Percentiles rank a stretch among this genome's conserved stretches.
These are phyloP conservation scores for Rhizopogon vulgaris DNA, from an alignment of 768 basidiomycete genomes.

Conservation along the genomic window DNA sequence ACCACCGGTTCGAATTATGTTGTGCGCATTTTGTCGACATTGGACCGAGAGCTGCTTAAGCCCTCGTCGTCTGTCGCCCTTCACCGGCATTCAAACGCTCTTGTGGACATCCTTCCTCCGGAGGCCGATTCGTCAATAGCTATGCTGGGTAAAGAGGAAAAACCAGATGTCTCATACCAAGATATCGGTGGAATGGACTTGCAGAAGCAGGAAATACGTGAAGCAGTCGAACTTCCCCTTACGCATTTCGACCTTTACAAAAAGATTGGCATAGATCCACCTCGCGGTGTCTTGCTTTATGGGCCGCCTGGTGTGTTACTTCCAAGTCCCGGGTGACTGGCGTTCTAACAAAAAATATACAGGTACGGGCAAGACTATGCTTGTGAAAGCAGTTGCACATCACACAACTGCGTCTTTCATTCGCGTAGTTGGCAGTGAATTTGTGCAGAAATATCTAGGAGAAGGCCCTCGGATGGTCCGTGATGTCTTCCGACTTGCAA, in stretches of 20 bases:
- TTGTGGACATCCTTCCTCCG: constrained; percentile 96
- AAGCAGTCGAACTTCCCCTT: constrained; percentile 94
- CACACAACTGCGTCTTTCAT: constrained; percentile 98
- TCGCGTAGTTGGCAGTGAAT: constrained; percentile 96
- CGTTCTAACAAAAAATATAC: constrained; percentile 5
- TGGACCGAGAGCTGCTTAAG: constrained; percentile 95
- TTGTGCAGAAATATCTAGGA: constrained; percentile 98
- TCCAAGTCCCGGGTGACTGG: neutral
- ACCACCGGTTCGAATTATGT: constrained; percentile 99
- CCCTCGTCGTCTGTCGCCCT: constrained; percentile 97
- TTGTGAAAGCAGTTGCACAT: constrained; percentile 98
- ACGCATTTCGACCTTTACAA: constrained; percentile 98
- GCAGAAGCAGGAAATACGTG: constrained; percentile 98
- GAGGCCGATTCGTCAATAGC: constrained; percentile 97
- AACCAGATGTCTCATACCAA: constrained; percentile 87
- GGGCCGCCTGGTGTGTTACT: constrained; percentile 80
- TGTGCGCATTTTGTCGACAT: constrained; percentile 91
- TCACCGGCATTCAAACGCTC: constrained; percentile 96
- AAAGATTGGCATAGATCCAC: constrained; percentile 99
- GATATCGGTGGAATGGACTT: constrained; percentile 97
- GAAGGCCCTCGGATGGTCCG: constrained; percentile 99
- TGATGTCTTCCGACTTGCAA: constrained; percentile 95
- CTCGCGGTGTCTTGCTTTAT: constrained; percentile 92
- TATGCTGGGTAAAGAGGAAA: constrained; percentile 92
- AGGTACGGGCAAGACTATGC: constrained; percentile 99